These are phyloP conservation scores for Psilocybe subaeruginosa DNA, from an alignment of 768 basidiomycete species.

Conservation along the genomic window DNA sequence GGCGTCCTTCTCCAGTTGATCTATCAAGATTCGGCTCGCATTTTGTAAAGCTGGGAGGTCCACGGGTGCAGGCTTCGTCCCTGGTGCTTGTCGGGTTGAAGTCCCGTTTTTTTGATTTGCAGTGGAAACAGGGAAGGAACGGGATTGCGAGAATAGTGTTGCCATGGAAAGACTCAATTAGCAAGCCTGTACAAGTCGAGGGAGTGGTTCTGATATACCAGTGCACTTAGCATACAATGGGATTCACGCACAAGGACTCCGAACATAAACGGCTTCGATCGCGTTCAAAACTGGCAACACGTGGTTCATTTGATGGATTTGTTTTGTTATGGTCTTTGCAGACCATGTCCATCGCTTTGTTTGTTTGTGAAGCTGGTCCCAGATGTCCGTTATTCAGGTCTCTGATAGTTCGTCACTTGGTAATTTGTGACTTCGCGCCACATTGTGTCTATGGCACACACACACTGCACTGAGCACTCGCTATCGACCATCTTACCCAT, in stretches of 20 bases:
- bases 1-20: conserved; percentile 72
- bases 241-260: conserved; percentile 2
- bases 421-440: too few relatives aligned
- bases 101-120: conserved; percentile 16
- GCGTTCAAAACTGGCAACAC: conserved; percentile 32
- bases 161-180: conserved; percentile 15
- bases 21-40: conserved; percentile 69
- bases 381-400: too few relatives aligned
- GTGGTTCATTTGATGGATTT: conserved; percentile 17
- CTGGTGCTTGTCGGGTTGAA: conserved; percentile 26
- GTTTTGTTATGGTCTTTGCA: not conserved
- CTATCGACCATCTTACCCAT: not conserved
- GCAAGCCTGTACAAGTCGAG: conserved; percentile 3
- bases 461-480: not conserved
- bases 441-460: too few relatives aligned
- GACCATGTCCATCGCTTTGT: not conserved
- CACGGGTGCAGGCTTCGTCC: conserved; percentile 40
- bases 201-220: not conserved
- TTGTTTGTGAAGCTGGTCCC: not conserved
- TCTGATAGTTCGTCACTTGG: too few relatives aligned
- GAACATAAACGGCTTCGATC: conserved; percentile 19
- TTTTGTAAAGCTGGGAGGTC: conserved; percentile 66
- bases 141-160: conserved; percentile 18
- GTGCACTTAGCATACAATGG: conserved; percentile 13
- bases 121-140: conserved; percentile 19